phyloP scores from a whole-genome alignment of 139 green algal genomes.

The Limnomonas spitsbergensis region DNA sequence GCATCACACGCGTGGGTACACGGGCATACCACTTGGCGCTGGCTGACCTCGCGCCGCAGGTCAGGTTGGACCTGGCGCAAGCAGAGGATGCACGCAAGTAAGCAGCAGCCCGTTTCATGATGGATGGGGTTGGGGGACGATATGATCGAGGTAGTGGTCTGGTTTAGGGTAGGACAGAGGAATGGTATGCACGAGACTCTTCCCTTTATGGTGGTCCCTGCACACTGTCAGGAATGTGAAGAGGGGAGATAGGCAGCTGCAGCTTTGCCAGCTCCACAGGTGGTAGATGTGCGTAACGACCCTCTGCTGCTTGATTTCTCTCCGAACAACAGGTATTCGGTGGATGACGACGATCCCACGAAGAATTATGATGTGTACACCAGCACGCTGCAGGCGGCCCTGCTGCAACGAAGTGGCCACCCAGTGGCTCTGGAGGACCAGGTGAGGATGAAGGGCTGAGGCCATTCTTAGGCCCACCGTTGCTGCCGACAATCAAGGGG shows the following conservation, averaged over 20 bases:
- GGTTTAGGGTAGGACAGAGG: too few species aligned
- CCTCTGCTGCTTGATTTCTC: too few species aligned
- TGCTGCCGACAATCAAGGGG: background rate
- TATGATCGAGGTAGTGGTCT: background rate
- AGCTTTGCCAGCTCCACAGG: too few species aligned
- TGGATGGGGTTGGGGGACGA: too few species aligned
- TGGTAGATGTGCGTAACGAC: too few species aligned
- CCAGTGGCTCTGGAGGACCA: constrained; percentile 52
- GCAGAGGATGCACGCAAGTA: constrained; percentile 55
- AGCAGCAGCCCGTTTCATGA: background rate
- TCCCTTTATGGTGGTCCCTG: too few species aligned
- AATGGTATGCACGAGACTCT: background rate
- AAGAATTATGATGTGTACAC: constrained; percentile 30
- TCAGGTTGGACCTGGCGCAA: constrained; percentile 72
- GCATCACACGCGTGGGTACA: constrained; percentile 72
- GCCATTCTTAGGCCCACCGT: background rate
- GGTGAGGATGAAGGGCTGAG: constrained; percentile 10
- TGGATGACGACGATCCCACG: background rate
- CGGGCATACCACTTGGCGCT: constrained; percentile 66
- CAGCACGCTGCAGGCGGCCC: constrained; percentile 38
- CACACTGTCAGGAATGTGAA: too few species aligned
- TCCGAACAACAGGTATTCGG: constrained; percentile 18
- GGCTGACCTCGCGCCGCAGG: constrained; percentile 57
- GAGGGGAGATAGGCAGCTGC: too few species aligned
- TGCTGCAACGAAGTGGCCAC: constrained; percentile 41